Evolutionary conservation across 495 filamentous ascomycete genomes (phyloP).

Genomic region (Annulohypoxylon maeteangense): DNA sequence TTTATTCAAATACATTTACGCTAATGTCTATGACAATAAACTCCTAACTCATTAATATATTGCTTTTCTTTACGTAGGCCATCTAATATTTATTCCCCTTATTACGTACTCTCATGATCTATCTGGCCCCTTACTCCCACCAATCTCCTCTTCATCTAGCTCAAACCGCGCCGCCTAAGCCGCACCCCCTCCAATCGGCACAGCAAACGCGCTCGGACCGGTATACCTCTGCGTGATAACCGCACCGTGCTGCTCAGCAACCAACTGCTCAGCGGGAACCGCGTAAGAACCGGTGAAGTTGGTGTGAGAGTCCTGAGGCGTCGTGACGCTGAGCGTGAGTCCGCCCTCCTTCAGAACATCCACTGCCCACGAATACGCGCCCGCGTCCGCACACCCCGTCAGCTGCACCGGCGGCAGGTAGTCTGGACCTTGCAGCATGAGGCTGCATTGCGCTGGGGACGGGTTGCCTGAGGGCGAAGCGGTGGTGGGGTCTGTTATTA

Average conservation of each 20-base stretch:
- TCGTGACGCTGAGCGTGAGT: slow-evolving; percentile 30
- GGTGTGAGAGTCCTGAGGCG: slow-evolving; percentile 26
- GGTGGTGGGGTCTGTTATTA: slow-evolving; percentile 23
- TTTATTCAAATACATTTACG: neutral
- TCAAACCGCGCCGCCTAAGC: neutral
- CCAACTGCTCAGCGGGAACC: slow-evolving; percentile 22
- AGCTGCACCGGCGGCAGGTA: slow-evolving; percentile 17
- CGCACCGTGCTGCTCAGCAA: slow-evolving; percentile 30
- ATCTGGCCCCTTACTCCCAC: neutral
- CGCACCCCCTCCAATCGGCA: slow-evolving; percentile 7
- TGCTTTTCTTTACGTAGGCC: neutral
- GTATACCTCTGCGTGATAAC: slow-evolving; percentile 25
- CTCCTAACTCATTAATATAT: neutral
- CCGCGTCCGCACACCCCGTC: slow-evolving; percentile 26
- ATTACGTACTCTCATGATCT: neutral
- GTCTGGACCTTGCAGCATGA: slow-evolving; percentile 38
- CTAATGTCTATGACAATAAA: neutral
- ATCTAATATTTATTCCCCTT: neutral
- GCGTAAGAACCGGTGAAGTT: slow-evolving; percentile 36
- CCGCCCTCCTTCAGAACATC: neutral
- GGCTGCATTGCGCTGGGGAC: slow-evolving; percentile 12
- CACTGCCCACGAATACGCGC: slow-evolving; percentile 33
- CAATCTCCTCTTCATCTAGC: neutral
- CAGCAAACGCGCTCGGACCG: slow-evolving; percentile 20
- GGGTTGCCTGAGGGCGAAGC: slow-evolving; percentile 26